These are phyloP conservation scores for Panicum hallii DNA, from an alignment of 202 grass and related monocot genomes.

Conservation along the genomic window DNA sequence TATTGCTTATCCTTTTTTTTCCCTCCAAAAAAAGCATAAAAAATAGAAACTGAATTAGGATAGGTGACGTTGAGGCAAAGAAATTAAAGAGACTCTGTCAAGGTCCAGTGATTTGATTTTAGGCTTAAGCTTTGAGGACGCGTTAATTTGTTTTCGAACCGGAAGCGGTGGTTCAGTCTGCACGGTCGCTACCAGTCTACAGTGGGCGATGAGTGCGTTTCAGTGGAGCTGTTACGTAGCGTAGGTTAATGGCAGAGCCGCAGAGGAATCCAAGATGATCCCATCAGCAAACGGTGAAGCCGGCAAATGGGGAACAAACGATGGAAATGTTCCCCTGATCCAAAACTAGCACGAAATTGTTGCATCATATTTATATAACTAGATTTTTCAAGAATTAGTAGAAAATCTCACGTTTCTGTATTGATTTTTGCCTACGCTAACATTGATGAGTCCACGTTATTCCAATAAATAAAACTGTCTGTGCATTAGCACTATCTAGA, in stretches of 20 bases:
- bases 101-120: background rate
- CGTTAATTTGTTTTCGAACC: background rate
- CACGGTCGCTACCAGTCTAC: background rate
- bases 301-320: background rate
- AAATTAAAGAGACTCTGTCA: background rate
- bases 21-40: no score
- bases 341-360: no score
- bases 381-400: background rate
- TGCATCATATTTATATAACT: no score
- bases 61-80: background rate
- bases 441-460: background rate
- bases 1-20: no score
- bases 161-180: background rate
- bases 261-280: constrained; percentile 11
- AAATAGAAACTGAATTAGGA: background rate
- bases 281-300: background rate
- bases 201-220: background rate
- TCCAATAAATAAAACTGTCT: background rate
- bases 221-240: background rate
- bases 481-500: background rate
- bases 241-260: background rate
- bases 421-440: background rate
- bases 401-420: background rate
- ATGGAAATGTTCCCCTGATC: no score
- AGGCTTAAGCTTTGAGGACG: no score